These are phyloP conservation scores for Candida glaebosa DNA, from an alignment of 805 yeast genomes.

Conservation along the genomic window DNA sequence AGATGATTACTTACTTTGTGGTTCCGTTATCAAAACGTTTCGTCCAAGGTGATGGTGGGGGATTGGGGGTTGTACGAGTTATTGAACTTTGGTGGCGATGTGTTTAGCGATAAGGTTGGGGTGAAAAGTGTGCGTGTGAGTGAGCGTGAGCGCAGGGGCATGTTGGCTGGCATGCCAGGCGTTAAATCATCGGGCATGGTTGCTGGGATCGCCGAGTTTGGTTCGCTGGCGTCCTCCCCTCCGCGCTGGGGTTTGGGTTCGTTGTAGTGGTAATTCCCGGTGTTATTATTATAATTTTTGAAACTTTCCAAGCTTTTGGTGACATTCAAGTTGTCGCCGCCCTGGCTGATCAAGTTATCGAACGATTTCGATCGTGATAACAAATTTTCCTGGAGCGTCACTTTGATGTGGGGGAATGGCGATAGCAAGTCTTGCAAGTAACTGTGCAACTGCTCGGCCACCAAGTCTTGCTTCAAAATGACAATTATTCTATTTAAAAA, in stretches of 20 bases:
- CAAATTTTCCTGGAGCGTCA: slow-evolving; percentile 37
- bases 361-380: slow-evolving; percentile 30
- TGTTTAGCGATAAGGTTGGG: slow-evolving; percentile 26
- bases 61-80: slow-evolving; percentile 7
- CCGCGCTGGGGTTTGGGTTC: slow-evolving; percentile 34
- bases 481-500: slow-evolving; percentile 34
- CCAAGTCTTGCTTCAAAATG: slow-evolving; percentile 28
- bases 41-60: slow-evolving; percentile 41
- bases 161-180: slow-evolving; percentile 10
- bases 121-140: slow-evolving; percentile 35
- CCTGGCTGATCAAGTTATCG: slow-evolving; percentile 15
- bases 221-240: background rate
- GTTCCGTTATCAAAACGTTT: slow-evolving; percentile 16
- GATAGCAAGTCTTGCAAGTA: slow-evolving; percentile 14
- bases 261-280: slow-evolving; percentile 14
- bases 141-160: slow-evolving; percentile 20
- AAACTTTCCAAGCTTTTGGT: slow-evolving; percentile 21
- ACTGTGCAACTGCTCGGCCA: slow-evolving; percentile 23
- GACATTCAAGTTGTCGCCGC: slow-evolving; percentile 16
- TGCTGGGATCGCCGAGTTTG: background rate
- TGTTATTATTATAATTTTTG: slow-evolving; percentile 16
- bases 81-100: slow-evolving; percentile 8
- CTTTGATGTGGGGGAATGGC: slow-evolving; percentile 17
- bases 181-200: slow-evolving; percentile 8
- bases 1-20: no score